A percentile compares a stretch with the other conserved stretches of the same genome.
Evolutionary conservation across 164 flowering plant genomes (phyloP).

Genomic region (Macadamia tetraphylla): DNA sequence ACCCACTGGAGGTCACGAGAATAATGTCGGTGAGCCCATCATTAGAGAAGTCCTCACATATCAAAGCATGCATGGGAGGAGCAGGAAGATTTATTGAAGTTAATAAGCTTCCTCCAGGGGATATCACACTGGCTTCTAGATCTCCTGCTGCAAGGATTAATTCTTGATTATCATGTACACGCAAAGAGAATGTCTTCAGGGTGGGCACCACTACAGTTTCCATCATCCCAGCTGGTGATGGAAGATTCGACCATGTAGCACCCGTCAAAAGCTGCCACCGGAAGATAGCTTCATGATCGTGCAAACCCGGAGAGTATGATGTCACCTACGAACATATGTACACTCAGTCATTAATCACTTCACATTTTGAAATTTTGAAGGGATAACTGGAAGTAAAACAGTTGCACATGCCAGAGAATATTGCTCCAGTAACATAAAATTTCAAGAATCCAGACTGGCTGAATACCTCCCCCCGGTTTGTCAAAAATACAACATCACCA

Average conservation of each 20-base stretch:
- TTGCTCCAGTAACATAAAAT: neutral
- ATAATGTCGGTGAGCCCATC: constrained; percentile 95
- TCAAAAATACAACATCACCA: constrained; percentile 92
- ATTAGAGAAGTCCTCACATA: constrained; percentile 75
- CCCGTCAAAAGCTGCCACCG: constrained; percentile 88
- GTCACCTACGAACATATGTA: constrained; percentile 55
- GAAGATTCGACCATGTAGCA: constrained; percentile 95
- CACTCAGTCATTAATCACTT: neutral
- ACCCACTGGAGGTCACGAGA: constrained; percentile 78
- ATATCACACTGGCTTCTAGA: constrained; percentile 78
- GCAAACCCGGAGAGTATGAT: constrained; percentile 77
- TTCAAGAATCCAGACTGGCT: neutral
- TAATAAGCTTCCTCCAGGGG: constrained; percentile 76
- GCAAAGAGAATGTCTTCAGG: constrained; percentile 54
- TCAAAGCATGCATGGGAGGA: constrained; percentile 77
- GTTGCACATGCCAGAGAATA: neutral
- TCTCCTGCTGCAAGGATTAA: constrained; percentile 91
- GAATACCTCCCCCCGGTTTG: constrained; percentile 94
- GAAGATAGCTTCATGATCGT: constrained; percentile 91
- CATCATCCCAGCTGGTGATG: constrained; percentile 82
- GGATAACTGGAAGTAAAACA: neutral
- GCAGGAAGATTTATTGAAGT: constrained; percentile 75
- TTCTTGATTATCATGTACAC: constrained; percentile 57
- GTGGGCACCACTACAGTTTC: constrained; percentile 80
- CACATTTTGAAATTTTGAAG: neutral